Evolutionary conservation across 768 basidiomycete species (phyloP), one percentile per base, ranked within the genome.

Genomic region (Pleurotus sapidus): DNA sequence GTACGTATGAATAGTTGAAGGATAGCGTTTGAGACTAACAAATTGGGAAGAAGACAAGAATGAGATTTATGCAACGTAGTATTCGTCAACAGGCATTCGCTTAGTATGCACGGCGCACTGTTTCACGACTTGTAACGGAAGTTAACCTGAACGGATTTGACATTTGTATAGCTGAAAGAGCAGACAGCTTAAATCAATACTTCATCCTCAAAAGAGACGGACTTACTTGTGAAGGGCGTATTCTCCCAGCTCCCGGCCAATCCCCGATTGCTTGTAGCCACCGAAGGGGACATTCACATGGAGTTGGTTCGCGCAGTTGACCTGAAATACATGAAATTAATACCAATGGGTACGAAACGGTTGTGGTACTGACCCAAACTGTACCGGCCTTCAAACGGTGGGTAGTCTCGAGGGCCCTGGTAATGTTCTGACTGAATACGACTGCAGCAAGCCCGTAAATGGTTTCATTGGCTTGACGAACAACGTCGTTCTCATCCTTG

Each of bases 371-470:
- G 57, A 87, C 76, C 88, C 89, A 94, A 3, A 79, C 83, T 4
- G 91, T 93, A 34, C 95, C 95, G 4, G 92, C 89, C 65, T 90
- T 81, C 59, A 98, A 74, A 58, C 72, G 78, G 68, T 92, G 86
- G 5, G 91, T 89, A 2, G 86, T 84, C 57, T 75, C 73, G 51
- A 95, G 72, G 0, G 91, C 93, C 25, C 88, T 80, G 61, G 80
- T 83, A 74, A 95, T 71, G 70, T 95, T 80, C 65, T 83, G 77
- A 37, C 89, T 87, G 79, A 94, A 97, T 55, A 98, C 85, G 5
- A 89, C 88, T 2, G 90, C 86, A 11, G 93, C 93, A 46, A 97
- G 83, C 57, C 95, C 95, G 70, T 95, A 96, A 24, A 77, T 64
- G 7, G 91, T 88, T 67, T 96, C 88, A 72, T 99, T 99, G 24